These are phyloP conservation scores for Alliaria petiolata DNA, from an alignment of 345 rosid species.

Conservation along the genomic window DNA sequence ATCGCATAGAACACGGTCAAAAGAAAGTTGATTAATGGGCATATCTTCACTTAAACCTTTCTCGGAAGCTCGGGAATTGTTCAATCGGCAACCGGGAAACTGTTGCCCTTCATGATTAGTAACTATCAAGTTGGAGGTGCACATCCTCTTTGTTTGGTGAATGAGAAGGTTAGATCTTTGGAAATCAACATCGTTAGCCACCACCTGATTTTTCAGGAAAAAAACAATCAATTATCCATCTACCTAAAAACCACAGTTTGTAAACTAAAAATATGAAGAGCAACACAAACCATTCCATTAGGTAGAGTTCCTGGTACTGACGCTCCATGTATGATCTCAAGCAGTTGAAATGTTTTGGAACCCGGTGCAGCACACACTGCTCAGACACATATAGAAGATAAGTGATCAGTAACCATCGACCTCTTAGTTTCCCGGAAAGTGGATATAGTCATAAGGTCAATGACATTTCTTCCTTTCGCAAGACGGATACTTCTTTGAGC, in stretches of 20 bases:
- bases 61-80: constrained; percentile 41
- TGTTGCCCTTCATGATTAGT: constrained; percentile 97
- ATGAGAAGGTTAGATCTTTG: constrained; percentile 98
- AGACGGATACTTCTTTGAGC: neutral
- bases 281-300: constrained; percentile 63
- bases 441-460: neutral
- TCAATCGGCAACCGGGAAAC: constrained; percentile 72
- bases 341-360: constrained; percentile 93
- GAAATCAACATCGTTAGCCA: constrained; percentile 95
- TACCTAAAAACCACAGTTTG: neutral
- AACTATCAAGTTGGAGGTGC: constrained; percentile 91
- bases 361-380: constrained; percentile 99
- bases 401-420: neutral
- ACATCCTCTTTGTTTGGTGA: constrained; percentile 97
- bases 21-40: constrained; percentile 59
- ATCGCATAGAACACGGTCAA: constrained; percentile 92
- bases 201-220: constrained; percentile 41
- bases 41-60: constrained; percentile 36
- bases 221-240: neutral
- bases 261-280: neutral
- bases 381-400: constrained; percentile 6
- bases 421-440: neutral
- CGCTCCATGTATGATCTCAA: constrained; percentile 78
- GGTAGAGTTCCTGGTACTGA: constrained; percentile 64
- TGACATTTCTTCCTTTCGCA: neutral